Base-by-base conservation (phyloP, 2,329 filamentous ascomycete genomes). In the Curvularia sp. region DNA sequence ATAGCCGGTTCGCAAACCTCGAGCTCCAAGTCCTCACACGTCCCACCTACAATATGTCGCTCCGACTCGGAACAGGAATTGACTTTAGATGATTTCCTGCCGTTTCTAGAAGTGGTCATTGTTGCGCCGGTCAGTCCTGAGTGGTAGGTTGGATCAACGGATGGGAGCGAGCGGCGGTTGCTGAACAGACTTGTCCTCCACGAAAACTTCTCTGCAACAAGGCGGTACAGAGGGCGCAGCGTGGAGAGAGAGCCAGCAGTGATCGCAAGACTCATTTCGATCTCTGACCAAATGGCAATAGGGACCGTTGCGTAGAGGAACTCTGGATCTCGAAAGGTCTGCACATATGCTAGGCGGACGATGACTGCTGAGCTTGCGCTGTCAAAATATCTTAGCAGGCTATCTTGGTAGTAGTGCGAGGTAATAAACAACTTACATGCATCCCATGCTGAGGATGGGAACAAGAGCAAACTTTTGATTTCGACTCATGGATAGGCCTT, bases 401-500 rank as follows among this genome's bases (percentile, higher is more conserved):
- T 12, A 18, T 48, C 6, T 20, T 30, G 4, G 18, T 22, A 3
- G 4, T 20, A 7, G 31, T 24, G 9, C 3, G 2, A 20, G 10
- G 15, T 5, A n/a, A 9, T 31, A 18, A 3, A 10, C 2, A 13
- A 41, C 56, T 47, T 35, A 60, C 57, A 60, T 52, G 53, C 57
- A 60, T 33, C 46, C 57, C 53, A 60, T 60, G n/a, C 47, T 57
- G 24, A 60, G 33, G 18, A 60, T 51, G 10, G 57, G 57, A 28
- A 60, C 49, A 13, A 57, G 43, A 10, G 49, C 43, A 39, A 60
- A 30, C 53, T 57, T 60, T 24, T 35, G 24, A 18, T 49, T 60
- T 12, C 53, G 47, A 15, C 80, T 80, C 80, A 87, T 85, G 58
- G 85, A 81, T 49, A 86, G 68, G 22, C 80, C 78, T 72, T 77